Evolutionary conservation across 495 filamentous ascomycete species (phyloP).

Genomic region (Xylaria palmicola): DNA sequence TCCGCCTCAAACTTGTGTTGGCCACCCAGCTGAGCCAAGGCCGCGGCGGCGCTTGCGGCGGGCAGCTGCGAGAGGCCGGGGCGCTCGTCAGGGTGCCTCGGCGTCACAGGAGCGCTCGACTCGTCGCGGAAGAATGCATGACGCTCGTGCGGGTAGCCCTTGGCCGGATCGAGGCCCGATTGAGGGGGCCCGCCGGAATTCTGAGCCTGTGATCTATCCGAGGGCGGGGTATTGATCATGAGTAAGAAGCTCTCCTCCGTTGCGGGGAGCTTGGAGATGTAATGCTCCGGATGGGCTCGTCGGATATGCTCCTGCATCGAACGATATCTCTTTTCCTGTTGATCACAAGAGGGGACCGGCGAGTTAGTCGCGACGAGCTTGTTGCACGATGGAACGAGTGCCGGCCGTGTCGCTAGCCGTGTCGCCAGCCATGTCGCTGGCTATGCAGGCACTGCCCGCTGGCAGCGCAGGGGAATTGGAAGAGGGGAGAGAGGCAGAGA

Average conservation of each 20-base stretch:
- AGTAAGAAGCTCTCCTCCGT: constrained; percentile 97
- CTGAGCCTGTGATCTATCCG: constrained; percentile 63
- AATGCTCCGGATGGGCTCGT: constrained; percentile 94
- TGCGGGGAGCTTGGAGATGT: constrained; percentile 97
- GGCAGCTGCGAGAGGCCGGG: constrained; percentile 58
- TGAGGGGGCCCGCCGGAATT: constrained; percentile 30
- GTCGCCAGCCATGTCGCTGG: neutral
- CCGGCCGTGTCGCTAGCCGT: neutral
- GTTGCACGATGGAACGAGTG: constrained; percentile 1
- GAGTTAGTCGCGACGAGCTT: constrained; percentile 27
- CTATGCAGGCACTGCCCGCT: neutral
- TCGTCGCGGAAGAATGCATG: constrained; percentile 59
- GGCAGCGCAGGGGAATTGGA: neutral
- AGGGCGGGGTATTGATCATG: constrained; percentile 89
- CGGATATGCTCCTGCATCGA: constrained; percentile 99
- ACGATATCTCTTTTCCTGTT: constrained; percentile 92
- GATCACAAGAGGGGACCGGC: constrained; percentile 17
- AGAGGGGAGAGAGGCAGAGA: neutral
- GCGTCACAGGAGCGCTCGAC: constrained; percentile 68
- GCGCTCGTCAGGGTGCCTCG: constrained; percentile 70
- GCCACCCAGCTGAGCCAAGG: constrained; percentile 78
- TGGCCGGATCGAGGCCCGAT: constrained; percentile 24
- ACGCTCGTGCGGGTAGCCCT: constrained; percentile 44
- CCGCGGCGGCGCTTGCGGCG: constrained; percentile 78
- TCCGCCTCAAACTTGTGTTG: constrained; percentile 76